Conservation (phyloP, 2,329 filamentous ascomycete species). For the Boeremia exigua region DNA sequence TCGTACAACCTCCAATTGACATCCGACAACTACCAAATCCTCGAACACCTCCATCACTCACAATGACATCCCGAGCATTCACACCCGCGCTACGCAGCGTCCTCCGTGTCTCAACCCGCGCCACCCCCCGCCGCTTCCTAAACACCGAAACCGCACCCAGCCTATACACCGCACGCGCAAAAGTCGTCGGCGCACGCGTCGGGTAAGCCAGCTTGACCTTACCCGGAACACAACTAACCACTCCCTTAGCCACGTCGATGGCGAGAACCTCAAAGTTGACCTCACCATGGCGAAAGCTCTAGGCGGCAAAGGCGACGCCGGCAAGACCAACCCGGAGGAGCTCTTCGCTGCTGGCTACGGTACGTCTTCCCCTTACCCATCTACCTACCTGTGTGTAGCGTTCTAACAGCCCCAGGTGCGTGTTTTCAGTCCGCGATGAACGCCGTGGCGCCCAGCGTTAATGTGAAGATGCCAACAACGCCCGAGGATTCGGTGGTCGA, state of each 20-base stretch:
- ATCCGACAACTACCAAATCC: background rate
- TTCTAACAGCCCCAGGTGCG: slow-evolving; percentile 26
- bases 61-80: slow-evolving; percentile 25
- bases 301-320: slow-evolving; percentile 49
- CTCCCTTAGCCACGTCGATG: slow-evolving; percentile 36
- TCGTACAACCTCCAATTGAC: background rate
- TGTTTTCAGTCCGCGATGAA: slow-evolving; percentile 58
- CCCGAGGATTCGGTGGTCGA: slow-evolving; percentile 49
- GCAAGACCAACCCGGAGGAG: slow-evolving; percentile 55
- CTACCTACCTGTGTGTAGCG: too few species aligned
- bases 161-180: slow-evolving; percentile 49
- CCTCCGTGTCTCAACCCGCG: slow-evolving; percentile 14
- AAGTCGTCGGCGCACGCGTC: slow-evolving; percentile 49
- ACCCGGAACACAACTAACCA: background rate
- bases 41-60: background rate
- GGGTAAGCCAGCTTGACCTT: too few species aligned
- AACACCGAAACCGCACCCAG: slow-evolving; percentile 50
- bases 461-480: slow-evolving; percentile 50
- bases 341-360: slow-evolving; percentile 58
- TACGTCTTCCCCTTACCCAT: background rate
- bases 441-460: slow-evolving; percentile 49
- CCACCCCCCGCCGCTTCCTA: slow-evolving; percentile 35
- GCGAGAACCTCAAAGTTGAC: slow-evolving; percentile 46
- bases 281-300: slow-evolving; percentile 54
- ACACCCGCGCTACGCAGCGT: slow-evolving; percentile 21